Conservation (phyloP, 495 filamentous ascomycete species). For the Talaromyces stipitatus region DNA sequence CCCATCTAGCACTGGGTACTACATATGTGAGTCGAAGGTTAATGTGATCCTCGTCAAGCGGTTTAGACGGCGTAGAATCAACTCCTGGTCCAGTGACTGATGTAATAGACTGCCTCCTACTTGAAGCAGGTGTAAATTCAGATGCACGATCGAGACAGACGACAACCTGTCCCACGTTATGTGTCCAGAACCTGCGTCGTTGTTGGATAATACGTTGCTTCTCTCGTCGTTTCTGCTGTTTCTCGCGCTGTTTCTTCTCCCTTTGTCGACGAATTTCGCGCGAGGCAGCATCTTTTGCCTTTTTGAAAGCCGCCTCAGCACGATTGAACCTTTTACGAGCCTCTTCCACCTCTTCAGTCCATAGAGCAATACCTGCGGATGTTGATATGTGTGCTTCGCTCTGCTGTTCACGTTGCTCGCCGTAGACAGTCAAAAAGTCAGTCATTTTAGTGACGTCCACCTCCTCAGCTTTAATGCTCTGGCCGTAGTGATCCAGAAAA, state of each 20-base stretch:
- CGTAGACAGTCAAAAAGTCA: conserved; percentile 16
- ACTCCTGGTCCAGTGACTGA: conserved; percentile 24
- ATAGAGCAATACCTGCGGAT: conserved; percentile 2
- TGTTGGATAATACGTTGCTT: conserved; percentile 44
- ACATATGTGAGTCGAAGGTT: conserved; percentile 56
- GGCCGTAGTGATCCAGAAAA: conserved; percentile 16
- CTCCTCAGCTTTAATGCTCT: conserved; percentile 4
- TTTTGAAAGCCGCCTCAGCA: conserved; percentile 23
- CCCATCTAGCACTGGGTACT: conserved; percentile 54
- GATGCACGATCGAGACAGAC: conserved; percentile 47
- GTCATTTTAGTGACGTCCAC: conserved; percentile 10
- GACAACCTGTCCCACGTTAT: conserved; percentile 47
- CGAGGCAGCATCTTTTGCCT: conserved; percentile 13
- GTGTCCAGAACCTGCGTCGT: conserved; percentile 48
- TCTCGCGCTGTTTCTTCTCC: conserved; percentile 25
- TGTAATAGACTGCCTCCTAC: conserved; percentile 45
- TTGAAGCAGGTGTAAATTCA: conserved; percentile 44
- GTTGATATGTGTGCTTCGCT: conserved; percentile 6
- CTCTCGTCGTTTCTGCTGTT: conserved; percentile 37
- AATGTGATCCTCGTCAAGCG: conserved; percentile 21
- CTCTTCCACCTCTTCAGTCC: conserved; percentile 9
- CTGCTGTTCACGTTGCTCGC: conserved; percentile 3
- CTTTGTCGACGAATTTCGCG: conserved; percentile 18
- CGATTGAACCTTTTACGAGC: conserved; percentile 6
- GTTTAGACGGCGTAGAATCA: conserved; percentile 14